A percentile compares a stretch with the other conserved stretches of the same genome.
Conservation (phyloP, 495 filamentous ascomycete species). For the Hypomontagnella monticulosa region DNA sequence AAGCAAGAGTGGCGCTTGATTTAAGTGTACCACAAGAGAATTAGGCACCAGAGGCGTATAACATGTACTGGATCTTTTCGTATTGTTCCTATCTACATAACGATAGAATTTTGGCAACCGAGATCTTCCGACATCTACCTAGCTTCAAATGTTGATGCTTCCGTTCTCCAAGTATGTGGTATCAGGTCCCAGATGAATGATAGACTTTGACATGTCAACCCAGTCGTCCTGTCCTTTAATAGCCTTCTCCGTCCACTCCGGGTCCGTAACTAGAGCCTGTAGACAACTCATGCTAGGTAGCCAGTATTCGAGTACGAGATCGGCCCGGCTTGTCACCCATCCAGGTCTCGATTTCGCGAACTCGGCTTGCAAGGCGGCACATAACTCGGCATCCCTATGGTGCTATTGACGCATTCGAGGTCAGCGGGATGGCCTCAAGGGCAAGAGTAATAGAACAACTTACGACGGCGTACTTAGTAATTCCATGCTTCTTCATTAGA, state of each 20-base stretch:
- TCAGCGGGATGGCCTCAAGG: neutral
- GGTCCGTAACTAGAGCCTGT: slow-evolving; percentile 11
- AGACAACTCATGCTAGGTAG: slow-evolving; percentile 13
- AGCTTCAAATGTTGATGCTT: slow-evolving; percentile 5
- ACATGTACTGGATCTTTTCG: no score
- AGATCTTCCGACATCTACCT: no score
- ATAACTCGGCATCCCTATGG: neutral
- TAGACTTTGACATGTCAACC: slow-evolving; percentile 14
- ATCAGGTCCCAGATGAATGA: slow-evolving; percentile 19
- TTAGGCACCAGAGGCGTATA: no score
- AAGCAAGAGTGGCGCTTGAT: no score
- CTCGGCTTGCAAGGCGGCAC: slow-evolving; percentile 5
- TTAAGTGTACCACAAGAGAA: no score
- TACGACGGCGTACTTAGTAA: slow-evolving; percentile 28
- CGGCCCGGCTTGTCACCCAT: slow-evolving; percentile 27
- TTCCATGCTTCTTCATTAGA: slow-evolving; percentile 27
- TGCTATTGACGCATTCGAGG: slow-evolving; percentile 2
- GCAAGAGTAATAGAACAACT: neutral
- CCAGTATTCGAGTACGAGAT: slow-evolving; percentile 28
- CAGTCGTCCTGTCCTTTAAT: slow-evolving; percentile 15
- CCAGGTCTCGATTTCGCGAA: slow-evolving; percentile 7
- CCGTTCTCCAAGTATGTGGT: slow-evolving; percentile 18
- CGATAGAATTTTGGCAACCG: no score
- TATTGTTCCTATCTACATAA: no score
- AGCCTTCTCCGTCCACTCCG: slow-evolving; percentile 25